phyloP scores from a whole-genome alignment of 2,329 filamentous ascomycete species.

The Aureobasidium namibiae region DNA sequence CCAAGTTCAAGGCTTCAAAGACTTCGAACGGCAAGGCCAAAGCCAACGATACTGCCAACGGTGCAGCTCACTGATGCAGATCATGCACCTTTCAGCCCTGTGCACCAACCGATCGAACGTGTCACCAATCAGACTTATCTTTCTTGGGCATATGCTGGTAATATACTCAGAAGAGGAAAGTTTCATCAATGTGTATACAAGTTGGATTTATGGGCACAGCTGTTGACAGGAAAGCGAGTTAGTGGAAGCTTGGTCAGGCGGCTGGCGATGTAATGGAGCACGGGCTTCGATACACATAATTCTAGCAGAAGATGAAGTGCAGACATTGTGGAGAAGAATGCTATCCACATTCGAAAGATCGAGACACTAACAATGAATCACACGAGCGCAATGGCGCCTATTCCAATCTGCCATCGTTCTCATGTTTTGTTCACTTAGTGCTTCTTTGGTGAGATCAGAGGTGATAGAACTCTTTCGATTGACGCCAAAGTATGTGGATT shows the following conservation, averaged over 20 bases:
- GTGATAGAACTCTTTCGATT: too few relatives aligned
- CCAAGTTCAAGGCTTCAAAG: slow-evolving; percentile 59
- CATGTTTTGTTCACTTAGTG: background rate
- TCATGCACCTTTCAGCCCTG: background rate
- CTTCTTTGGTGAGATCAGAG: too few relatives aligned
- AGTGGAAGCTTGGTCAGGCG: background rate
- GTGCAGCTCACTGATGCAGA: slow-evolving; percentile 3
- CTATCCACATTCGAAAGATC: background rate
- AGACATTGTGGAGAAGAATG: background rate
- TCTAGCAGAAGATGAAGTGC: background rate
- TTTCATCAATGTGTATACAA: background rate
- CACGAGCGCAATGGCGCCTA: background rate
- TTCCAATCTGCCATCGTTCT: background rate
- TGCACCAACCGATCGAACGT: background rate
- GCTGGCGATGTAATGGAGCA: background rate
- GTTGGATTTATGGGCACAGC: background rate
- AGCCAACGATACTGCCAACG: slow-evolving; percentile 20
- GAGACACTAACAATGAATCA: background rate
- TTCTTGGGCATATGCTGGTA: background rate
- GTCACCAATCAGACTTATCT: background rate
- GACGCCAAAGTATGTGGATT: too few relatives aligned
- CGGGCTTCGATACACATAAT: background rate
- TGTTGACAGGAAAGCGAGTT: background rate
- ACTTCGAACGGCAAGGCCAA: slow-evolving; percentile 16
- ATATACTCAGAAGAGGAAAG: background rate